Conservation (phyloP, 768 basidiomycete genomes). For the Asterophora parasitica region DNA sequence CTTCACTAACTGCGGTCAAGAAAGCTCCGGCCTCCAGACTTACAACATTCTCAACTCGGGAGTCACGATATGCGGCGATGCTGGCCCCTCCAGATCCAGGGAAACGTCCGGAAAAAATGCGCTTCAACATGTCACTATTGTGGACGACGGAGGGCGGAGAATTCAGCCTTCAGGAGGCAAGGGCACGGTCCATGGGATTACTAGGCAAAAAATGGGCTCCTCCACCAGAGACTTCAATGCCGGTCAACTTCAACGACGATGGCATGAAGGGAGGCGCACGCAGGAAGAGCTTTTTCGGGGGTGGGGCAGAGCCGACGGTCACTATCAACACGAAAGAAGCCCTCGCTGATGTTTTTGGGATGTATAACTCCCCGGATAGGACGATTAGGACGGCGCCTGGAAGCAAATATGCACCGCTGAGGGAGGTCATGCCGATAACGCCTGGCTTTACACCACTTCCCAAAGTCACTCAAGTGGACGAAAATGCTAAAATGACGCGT, state of each 20-base stretch:
- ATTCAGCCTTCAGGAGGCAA: conserved; percentile 80
- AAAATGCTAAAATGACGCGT: conserved; percentile 31
- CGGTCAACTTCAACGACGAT: conserved; percentile 60
- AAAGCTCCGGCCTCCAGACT: conserved; percentile 19
- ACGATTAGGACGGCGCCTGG: conserved; percentile 55
- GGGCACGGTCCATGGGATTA: conserved; percentile 77
- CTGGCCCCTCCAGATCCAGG: conserved; percentile 63
- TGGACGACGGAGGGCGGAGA: conserved; percentile 77
- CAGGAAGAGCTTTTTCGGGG: conserved; percentile 41
- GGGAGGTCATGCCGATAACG: conserved; percentile 58
- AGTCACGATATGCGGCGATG: conserved; percentile 67
- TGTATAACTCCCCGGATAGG: conserved; percentile 92
- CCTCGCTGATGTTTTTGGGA: conserved; percentile 87
- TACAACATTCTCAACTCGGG: conserved; percentile 33
- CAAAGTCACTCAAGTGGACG: conserved; percentile 29
- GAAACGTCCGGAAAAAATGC: conserved; percentile 67
- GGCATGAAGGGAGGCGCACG: conserved; percentile 33
- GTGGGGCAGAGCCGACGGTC: conserved; percentile 67
- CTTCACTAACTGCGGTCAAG: conserved; percentile 24
- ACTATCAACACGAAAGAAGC: conserved; percentile 98
- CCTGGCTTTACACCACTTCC: conserved; percentile 33
- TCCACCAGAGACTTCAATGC: conserved; percentile 44
- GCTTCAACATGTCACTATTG: conserved; percentile 63
- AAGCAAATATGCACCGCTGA: conserved; percentile 70
- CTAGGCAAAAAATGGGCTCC: conserved; percentile 80